Evolutionary conservation across 129 eudicot species (phyloP), one percentile per base, ranked within the genome.

Genomic region (Centella asiatica): DNA sequence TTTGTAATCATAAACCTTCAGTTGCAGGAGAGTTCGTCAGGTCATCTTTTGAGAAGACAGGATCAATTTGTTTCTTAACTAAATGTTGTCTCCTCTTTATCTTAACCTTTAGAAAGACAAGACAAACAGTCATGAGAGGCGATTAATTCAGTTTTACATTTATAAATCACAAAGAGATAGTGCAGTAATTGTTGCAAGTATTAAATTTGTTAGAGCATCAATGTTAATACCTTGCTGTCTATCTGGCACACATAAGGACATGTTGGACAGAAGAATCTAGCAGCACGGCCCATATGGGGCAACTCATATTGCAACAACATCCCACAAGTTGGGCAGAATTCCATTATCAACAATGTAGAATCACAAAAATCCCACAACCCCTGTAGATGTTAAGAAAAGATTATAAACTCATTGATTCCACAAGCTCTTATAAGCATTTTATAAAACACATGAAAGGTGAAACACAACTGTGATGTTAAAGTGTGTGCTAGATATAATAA

Each of bases 241-340:
- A 89, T 75, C 49, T 71, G 69, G 57, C 77, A 71, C 17, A 83
- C 82, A 72, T 82, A 89, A 1, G 95, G 88, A 65, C 97, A 89
- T 0, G 89, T 75, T 0, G 86, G 92, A 64, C 93, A 86, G 77
- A 66, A 85, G 66, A 89, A 83, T 57, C 84, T 50, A 24, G 86
- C 86, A 48, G 62, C 25, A 13, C 39, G 62, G 27, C 42, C 66
- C 78, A 78, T 61, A 59, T 74, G 23, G 15, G 92, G 95, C 81
- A 87, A 20, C 65, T 85, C 88, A 63, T 77, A 89, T 51, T 77
- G 85, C 71, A 80, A 64, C 72, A 89, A 32, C 70, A 68, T 85
- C 52, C 78, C 90, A 71, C 92, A 85, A 52, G 80, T 69, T 37
- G 97, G 97, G 76, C 97, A 89, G 44, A 85, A 85, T 62, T 85